A percentile compares a stretch with the other conserved stretches of the same genome.
These are phyloP conservation scores for Magnolia changhungtana DNA, from an alignment of 164 flowering plant species.

Conservation along the genomic window DNA sequence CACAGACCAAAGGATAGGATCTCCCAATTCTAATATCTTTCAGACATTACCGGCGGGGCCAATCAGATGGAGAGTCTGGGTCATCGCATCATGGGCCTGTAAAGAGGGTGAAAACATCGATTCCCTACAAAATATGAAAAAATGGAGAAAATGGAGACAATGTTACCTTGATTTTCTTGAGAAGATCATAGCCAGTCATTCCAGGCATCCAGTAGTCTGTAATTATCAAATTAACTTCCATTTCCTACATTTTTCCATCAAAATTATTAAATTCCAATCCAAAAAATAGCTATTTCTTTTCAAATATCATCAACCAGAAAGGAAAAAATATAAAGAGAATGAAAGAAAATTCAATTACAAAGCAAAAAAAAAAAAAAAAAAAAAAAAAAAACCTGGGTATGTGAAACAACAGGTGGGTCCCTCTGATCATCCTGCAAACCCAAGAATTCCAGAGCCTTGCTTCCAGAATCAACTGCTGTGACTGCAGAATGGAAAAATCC, in stretches of 20 bases:
- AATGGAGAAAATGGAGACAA: background rate
- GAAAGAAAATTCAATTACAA: background rate
- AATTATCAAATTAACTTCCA: slow-evolving; percentile 38
- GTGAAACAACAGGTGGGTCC: slow-evolving; percentile 13
- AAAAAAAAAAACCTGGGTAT: slow-evolving; percentile 10
- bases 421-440: slow-evolving; percentile 30
- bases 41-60: no score
- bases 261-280: background rate
- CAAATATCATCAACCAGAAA: background rate
- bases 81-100: background rate
- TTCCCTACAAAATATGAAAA: background rate
- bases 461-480: slow-evolving; percentile 47
- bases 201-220: slow-evolving; percentile 58
- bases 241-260: slow-evolving; percentile 20
- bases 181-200: slow-evolving; percentile 52
- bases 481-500: slow-evolving; percentile 27
- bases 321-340: background rate
- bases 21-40: no score
- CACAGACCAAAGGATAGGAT: no score
- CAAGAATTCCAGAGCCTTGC: slow-evolving; percentile 40
- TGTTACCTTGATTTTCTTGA: slow-evolving; percentile 40
- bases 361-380: background rate
- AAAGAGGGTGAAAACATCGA: background rate
- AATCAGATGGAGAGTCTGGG: no score
- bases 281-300: background rate